These are phyloP conservation scores for Colletotrichum sp. DNA, from an alignment of 2,329 filamentous ascomycete genomes.

Conservation along the genomic window DNA sequence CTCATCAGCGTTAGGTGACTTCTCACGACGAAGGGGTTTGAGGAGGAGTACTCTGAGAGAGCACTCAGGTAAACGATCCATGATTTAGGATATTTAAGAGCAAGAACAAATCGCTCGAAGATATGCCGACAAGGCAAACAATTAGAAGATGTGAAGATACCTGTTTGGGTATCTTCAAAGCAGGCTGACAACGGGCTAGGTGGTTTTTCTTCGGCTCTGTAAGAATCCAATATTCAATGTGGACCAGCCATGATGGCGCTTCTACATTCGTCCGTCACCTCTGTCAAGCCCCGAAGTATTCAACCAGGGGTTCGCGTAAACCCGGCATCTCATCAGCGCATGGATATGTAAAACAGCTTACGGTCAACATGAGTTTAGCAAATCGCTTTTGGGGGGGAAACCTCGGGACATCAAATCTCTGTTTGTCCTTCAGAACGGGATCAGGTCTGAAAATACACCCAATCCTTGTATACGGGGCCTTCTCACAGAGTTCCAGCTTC, in stretches of 20 bases:
- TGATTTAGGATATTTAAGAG: accelerated
- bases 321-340: accelerated
- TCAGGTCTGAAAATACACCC: accelerated
- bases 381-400: accelerated
- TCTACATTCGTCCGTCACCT: accelerated
- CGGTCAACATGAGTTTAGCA: accelerated
- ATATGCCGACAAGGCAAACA: neutral
- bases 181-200: neutral
- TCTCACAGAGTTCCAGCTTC: accelerated
- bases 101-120: accelerated
- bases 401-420: accelerated
- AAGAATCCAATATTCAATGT: accelerated
- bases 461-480: accelerated
- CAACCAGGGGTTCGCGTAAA: accelerated
- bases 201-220: neutral
- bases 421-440: accelerated
- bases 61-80: neutral
- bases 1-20: neutral
- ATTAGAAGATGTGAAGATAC: accelerated
- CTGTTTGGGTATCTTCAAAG: neutral
- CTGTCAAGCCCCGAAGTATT: neutral
- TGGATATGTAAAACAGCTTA: neutral
- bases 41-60: neutral
- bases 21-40: neutral
- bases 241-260: accelerated